Evolutionary conservation across 805 yeast genomes (phyloP).

Genomic region (Scheffersomyces amazonensis): DNA sequence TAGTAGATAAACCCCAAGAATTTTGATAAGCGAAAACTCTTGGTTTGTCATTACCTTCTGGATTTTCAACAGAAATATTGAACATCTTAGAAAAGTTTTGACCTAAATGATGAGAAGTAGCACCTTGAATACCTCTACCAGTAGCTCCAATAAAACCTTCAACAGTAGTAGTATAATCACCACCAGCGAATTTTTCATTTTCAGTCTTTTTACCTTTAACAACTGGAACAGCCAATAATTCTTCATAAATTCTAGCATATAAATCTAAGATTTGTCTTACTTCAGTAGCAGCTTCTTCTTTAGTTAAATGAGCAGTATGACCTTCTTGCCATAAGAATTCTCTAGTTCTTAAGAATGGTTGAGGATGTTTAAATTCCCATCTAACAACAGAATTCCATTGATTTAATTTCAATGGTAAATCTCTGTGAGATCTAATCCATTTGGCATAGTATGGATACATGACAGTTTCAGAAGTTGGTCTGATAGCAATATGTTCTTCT

Average conservation of each 20-base stretch:
- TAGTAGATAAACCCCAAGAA: slow-evolving; percentile 98
- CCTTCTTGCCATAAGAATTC: slow-evolving; percentile 99
- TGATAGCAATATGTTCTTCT: slow-evolving; percentile 97
- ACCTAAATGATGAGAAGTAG: slow-evolving; percentile 96
- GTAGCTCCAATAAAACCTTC: slow-evolving; percentile 98
- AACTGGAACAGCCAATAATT: slow-evolving; percentile 95
- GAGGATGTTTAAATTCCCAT: slow-evolving; percentile 99
- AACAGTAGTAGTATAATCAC: slow-evolving; percentile 88
- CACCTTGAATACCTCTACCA: slow-evolving; percentile 99
- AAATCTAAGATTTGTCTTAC: slow-evolving; percentile 82
- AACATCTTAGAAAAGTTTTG: slow-evolving; percentile 99
- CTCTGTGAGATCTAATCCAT: slow-evolving; percentile 98
- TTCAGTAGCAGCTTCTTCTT: slow-evolving; percentile 77
- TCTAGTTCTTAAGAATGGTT: slow-evolving; percentile 97
- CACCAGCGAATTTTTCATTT: slow-evolving; percentile 98
- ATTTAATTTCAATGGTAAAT: slow-evolving; percentile 90
- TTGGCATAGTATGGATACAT: slow-evolving; percentile 99
- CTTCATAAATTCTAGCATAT: slow-evolving; percentile 83
- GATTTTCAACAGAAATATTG: slow-evolving; percentile 92
- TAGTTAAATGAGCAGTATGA: slow-evolving; percentile 92
- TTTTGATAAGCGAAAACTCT: slow-evolving; percentile 90
- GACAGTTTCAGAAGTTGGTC: slow-evolving; percentile 99
- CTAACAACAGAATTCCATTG: slow-evolving; percentile 99
- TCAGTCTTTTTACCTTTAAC: slow-evolving; percentile 93
- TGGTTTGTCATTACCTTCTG: slow-evolving; percentile 84